Base-by-base conservation (phyloP, 768 basidiomycete genomes). In the Hortiboletus flavorubellus region DNA sequence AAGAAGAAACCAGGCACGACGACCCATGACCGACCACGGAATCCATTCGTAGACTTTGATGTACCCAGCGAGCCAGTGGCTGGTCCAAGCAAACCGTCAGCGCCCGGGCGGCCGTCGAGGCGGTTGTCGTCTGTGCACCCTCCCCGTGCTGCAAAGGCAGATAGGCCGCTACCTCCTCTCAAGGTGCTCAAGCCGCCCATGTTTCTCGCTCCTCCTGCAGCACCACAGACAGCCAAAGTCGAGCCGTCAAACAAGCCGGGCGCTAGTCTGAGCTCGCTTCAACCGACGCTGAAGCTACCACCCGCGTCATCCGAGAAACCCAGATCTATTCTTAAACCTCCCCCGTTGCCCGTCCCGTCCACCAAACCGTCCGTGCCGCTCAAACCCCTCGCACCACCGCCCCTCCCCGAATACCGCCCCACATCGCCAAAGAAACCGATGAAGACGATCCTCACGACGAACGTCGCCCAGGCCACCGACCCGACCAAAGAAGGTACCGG, bases 381-480 rank as follows among this genome's bases (percentile, higher is more conserved):
- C 40, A 68, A 66, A 46, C 53, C 64, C 15, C 65, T 66, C 11
- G 65, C 62, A 30, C 71, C 66, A 7, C 76, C 76, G 7, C 63
- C 64, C 8, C 46, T 62, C 39, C 65, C 63, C 2, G 49, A 55
- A 12, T 44, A 21, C 5, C 59, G 50, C 33, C 63, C 63, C 0
- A 26, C 59, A 8, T 57, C 68, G 2, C 61, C 68, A 4, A 61
- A 72, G 37, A 76, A 78, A 54, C 66, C 68, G 6, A 60, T 81
- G 62, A 76, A 73, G 43, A 78, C 82, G 8, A 79, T 86, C 31
- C 76, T 75, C 1, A 79, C 75, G 15, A 84, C 82, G 6, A 67
- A 70, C n/a, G 67, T 85, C 15, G 82, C 83, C 1, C 73, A 71
- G 14, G 76, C 80, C 21, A 82, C 75, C 12, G 78, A 85, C 64